Evolutionary conservation across 1,284 basidiomycete species (phyloP), one percentile per base, ranked within the genome.

Genomic region (Retiboletus flavoniger): DNA sequence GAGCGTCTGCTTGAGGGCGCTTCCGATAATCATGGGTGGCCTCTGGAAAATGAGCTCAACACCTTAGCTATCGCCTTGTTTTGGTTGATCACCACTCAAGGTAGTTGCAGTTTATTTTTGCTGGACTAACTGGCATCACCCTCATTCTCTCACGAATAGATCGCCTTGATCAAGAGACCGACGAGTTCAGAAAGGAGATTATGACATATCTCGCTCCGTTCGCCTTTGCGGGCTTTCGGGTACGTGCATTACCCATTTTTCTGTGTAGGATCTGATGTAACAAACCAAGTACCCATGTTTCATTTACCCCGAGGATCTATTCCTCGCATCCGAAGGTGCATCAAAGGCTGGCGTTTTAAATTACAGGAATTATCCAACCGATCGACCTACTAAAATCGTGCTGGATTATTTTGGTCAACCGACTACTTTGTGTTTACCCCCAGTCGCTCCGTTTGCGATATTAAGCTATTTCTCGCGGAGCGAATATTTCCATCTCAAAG

Each of bases 201-300:
- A 68, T 74, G 64, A 57, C 64, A n/a, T 61, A 72, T 29, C 67
- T 82, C 3, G 62, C 63, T 31, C 78, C 81, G 26, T 74, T 75
- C 53, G 73, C 75, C 4, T 73, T 80, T 58, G 78, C 77, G 14
- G 75, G 77, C 16, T 80, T 78, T 62, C 72, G 74, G n/a, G 80
- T 81, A 54, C 29, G 78, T 72, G 24, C 17, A 54, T 39, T 60
- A 32, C 31, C 36, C 48, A 34, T 50, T 47, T 43, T 26, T 14
- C 13, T 32, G 6, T 17, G 4, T 24, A 13, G n/a, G 29, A 28
- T 42, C 55, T 67, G 41, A 72, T 32, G 8, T 31, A 10, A n/a
- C 14, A 21, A 47, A 44, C 7, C 11, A 54, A 73, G 72, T 73
- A 74, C 42, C 72, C 72, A 9, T 74, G 68, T 39, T 70, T 62